Conservation (phyloP, 768 basidiomycete genomes). For the Tulasnella sp. region DNA sequence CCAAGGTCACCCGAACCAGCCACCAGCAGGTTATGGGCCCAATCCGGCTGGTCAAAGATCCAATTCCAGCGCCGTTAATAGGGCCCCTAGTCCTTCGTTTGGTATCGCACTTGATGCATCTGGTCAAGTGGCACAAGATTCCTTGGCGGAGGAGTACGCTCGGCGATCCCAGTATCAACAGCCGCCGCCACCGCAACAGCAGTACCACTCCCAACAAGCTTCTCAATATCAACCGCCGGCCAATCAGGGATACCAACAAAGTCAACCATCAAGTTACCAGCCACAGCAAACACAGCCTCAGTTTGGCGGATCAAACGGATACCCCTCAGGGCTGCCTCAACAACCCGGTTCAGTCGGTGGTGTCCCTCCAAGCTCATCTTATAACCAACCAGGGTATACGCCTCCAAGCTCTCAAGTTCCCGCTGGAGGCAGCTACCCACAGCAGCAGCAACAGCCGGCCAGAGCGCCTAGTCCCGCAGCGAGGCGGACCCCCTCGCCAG, state of each 20-base stretch:
- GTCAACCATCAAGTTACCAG: not conserved
- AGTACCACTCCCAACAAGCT: not conserved
- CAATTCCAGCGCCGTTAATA: constrained; percentile 28
- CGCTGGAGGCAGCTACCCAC: constrained; percentile 21
- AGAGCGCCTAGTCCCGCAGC: not conserved
- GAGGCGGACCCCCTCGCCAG: not conserved
- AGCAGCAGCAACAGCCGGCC: constrained; percentile 26
- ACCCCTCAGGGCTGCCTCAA: not conserved
- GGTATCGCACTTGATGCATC: constrained; percentile 76
- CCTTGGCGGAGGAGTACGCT: constrained; percentile 51
- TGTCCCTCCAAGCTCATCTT: not conserved
- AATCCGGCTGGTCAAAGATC: constrained; percentile 25
- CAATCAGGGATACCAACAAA: not conserved
- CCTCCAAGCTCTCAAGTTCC: constrained; percentile 16
- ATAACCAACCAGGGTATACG: not conserved
- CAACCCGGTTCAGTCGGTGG: not conserved
- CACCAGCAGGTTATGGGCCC: constrained; percentile 24
- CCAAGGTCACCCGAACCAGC: constrained; percentile 25
- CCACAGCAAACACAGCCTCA: not conserved
- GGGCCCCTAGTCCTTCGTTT: constrained; percentile 51
- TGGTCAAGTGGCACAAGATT: constrained; percentile 74
- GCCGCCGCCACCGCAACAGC: constrained; percentile 13
- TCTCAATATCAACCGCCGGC: not conserved
- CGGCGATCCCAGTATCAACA: constrained; percentile 29
- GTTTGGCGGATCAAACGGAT: not conserved